Base-by-base conservation (phyloP, 2,329 filamentous ascomycete genomes). In the Drechslerella dactyloides region DNA sequence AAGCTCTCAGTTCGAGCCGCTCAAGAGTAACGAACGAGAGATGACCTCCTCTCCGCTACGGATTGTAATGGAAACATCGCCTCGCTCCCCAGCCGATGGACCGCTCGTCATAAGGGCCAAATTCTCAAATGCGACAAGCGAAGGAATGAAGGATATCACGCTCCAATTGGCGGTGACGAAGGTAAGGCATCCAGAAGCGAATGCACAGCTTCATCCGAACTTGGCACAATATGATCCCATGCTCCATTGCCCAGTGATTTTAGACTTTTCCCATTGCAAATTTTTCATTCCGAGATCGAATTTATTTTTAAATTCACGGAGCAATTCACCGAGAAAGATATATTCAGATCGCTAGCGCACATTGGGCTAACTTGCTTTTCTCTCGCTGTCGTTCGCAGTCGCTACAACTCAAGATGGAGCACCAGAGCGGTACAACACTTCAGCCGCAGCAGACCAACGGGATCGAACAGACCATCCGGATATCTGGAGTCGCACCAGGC, bases 101-200 rank as follows among this genome's bases (percentile, higher is more conserved):
- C 69, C 86, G 1, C 86, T 97, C 50, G 83, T 85, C 30, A 85
- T 97, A 52, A 81, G 87, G 2, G 90, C 92, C 74, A 84, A 85
- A n/a, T 96, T 97, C 78, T 92, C 91, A 17, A 99, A 96, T 79
- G 89, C 86, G 70, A 89, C 88, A 0, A 80, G 85, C 1, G 85
- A 90, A 76, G 85, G 86, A 0, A 84, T 99, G 21, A 85, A 85
- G 1, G 90, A 96, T 74, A 82, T 99, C 30, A 92, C 93, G 68
- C 96, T 97, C 77, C 91, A 96, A 79, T 84, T 96, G 42, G 94
- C 94, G 1, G 93, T 97, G 30, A 94, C 93, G 69, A 97, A 93
- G 86, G 93, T 96, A 82, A 75, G 80, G 74, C 30, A 15, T 19
- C 42, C 52, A 10, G n/a, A 42, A 55, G 33, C 51, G 35, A 59